Base-by-base conservation (phyloP, 192 early-diverging fungal species). In the Chytriomyces confervae region DNA sequence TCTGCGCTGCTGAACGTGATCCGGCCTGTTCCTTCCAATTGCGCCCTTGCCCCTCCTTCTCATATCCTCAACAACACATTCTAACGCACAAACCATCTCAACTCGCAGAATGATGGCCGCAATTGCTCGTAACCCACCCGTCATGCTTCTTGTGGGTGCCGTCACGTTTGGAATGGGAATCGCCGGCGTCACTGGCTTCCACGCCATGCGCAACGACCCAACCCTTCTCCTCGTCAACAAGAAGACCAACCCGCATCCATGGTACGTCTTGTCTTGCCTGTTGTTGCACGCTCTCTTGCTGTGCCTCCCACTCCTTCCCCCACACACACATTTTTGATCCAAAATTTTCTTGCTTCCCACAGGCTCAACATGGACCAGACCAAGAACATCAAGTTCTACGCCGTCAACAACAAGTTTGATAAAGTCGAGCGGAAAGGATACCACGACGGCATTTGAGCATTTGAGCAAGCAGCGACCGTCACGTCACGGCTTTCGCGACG, bases 381-480 rank as follows among this genome's bases (percentile, higher is more conserved):
- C 23, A 66, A 50, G n/a, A 76, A 76, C 46, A 76, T 76, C 64
- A 76, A 76, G 49, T 50, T 76, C 49, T 66, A 76, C 63, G 13
- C 63, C 44, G 63, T 76, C 74, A 76, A 76, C 47, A 50, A 76
- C 13, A 76, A 76, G 63, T 76, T 76, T 66, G 74, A 76, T 36
- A 50, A 50, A 20, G 50, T 11, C 10, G 64, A 44, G 20, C 20
- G 47, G 43, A 76, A 76, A 64, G 74, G 74, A 27, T 76, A 76
- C 63, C 43, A 53, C n/a, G 74, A 76, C 0, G 74, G 24, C 24
- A 29, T 65, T 5, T 65, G 5, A 65, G 24, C 24, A 29, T 65
- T 5, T 65, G 5, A 65, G 2, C 53, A 5, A 57, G n/a, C 53
- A 3, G 53, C 1, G 36, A 36, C 36, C 4, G 36, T 36, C 2